Evolutionary conservation across 2,329 filamentous ascomycete species (phyloP).

Genomic region (Cercospora sp.): DNA sequence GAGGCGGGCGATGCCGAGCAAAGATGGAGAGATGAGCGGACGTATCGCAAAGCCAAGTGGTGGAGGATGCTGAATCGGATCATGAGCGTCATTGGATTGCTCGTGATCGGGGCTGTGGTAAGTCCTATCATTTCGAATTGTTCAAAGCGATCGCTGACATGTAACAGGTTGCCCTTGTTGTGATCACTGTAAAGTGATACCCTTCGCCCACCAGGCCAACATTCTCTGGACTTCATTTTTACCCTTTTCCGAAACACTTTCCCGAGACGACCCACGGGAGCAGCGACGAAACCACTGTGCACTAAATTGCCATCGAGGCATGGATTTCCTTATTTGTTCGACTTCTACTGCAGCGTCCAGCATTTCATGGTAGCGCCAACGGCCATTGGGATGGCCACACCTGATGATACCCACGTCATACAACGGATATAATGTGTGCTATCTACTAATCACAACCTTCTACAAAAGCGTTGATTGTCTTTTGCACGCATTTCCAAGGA

Average conservation of each 20-base stretch:
- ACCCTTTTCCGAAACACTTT: not conserved
- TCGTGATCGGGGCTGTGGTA: conserved; percentile 40
- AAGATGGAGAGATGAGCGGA: conserved; percentile 37
- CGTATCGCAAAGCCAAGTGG: conserved; percentile 40
- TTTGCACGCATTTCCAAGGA: not conserved
- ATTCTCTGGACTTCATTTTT: not conserved
- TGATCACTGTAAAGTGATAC: conserved; percentile 30
- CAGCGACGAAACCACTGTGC: not conserved
- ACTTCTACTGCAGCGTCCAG: conserved; percentile 12
- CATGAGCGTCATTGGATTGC: conserved; percentile 41
- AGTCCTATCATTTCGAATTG: conserved; percentile 19
- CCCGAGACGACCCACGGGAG: not conserved
- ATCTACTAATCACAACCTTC: not conserved
- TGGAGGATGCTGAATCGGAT: conserved; percentile 42
- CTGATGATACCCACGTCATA: conserved; percentile 23
- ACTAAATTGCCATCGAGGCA: not conserved
- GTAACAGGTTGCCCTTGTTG: conserved; percentile 38
- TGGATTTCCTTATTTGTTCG: conserved; percentile 7
- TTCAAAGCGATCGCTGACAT: not conserved
- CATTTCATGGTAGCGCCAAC: not conserved
- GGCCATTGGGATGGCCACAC: conserved; percentile 4
- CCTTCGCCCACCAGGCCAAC: not conserved
- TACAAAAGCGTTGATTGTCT: not conserved
- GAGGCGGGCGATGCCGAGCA: conserved; percentile 34
- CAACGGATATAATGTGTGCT: conserved; percentile 18